Evolutionary conservation across 2,329 filamentous ascomycete species (phyloP).

Genomic region (Talaromyces albobiverticillius): DNA sequence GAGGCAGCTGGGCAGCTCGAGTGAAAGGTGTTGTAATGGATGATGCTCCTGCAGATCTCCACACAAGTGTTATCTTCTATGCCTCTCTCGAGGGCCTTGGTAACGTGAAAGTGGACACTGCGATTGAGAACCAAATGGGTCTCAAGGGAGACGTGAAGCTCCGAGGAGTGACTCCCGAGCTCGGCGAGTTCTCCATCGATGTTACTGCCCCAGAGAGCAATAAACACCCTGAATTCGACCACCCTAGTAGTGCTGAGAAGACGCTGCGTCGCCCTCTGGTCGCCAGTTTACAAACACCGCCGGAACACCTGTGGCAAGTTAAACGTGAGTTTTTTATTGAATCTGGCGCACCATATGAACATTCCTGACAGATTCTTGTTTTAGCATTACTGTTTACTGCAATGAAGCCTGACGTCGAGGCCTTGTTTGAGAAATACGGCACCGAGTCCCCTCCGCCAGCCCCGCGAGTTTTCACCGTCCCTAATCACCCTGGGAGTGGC

Average conservation of each 20-base stretch:
- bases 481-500: slow-evolving; percentile 58
- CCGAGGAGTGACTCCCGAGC: slow-evolving; percentile 64
- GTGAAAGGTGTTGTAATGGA: slow-evolving; percentile 77
- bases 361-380: neutral
- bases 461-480: slow-evolving; percentile 78
- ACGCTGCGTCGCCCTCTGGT: slow-evolving; percentile 75
- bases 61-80: slow-evolving; percentile 79
- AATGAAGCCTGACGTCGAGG: slow-evolving; percentile 63
- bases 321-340: slow-evolving; percentile 57
- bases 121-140: slow-evolving; percentile 45
- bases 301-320: slow-evolving; percentile 76
- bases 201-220: slow-evolving; percentile 66
- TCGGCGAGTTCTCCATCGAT: slow-evolving; percentile 77
- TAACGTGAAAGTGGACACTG: slow-evolving; percentile 59
- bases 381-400: slow-evolving; percentile 58
- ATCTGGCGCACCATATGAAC: neutral
- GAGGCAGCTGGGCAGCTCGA: slow-evolving; percentile 87
- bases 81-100: slow-evolving; percentile 74
- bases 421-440: slow-evolving; percentile 57
- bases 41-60: slow-evolving; percentile 64
- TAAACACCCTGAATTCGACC: slow-evolving; percentile 53
- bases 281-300: slow-evolving; percentile 64
- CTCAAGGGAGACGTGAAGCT: slow-evolving; percentile 64
- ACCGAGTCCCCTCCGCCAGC: slow-evolving; percentile 72
- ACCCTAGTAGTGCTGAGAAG: slow-evolving; percentile 65